Base-by-base conservation (phyloP, 768 basidiomycete genomes). In the Cantharellus anzutake region DNA sequence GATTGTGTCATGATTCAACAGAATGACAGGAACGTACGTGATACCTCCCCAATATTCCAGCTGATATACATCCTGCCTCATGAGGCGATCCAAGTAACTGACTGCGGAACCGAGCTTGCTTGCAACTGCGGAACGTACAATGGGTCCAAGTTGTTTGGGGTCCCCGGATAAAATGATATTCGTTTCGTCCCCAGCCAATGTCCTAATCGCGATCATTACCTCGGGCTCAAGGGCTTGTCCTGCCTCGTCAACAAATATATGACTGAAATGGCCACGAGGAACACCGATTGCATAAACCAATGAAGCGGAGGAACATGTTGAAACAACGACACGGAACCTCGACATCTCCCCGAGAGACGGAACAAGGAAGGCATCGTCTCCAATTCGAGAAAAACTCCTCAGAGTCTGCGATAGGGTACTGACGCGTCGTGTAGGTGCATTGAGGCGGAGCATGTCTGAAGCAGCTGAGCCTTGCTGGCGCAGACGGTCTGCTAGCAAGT, bases 221-320 rank as follows among this genome's bases (percentile, higher is more conserved):
- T 80, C 77, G 0, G 81, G 80, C 63, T 83, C 81, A 44, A 74
- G 75, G 0, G 76, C 81, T 63, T 83, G 81, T 0, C 80, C 81
- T 3, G 80, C 81, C 61, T 83, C 81, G 63, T 83, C 81, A 44
- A 80, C 69, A 63, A 83, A 78, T 16, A 83, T 77, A 62, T 82
- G 78, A 0, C 68, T 75, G 63, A 78, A 83, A 65, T 80, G 78
- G 0, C 81, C 81, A 11, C 73, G 68, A 39, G 68, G 66, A 34
- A 81, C 42, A 0, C 80, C 80, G 4, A 80, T 63, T 3, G 71
- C 72, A 37, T 75, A 72, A 2, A 76, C 73, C 1, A 78, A 70
- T 3, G 73, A 73, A 0, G 74, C 81, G 0, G 79, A 76, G 5
- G 79, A 63, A 66, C 81, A 82, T 0, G 81, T 83, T 2, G 78